Conservation (phyloP, 1,284 basidiomycete species). For the Marasmius sp. region DNA sequence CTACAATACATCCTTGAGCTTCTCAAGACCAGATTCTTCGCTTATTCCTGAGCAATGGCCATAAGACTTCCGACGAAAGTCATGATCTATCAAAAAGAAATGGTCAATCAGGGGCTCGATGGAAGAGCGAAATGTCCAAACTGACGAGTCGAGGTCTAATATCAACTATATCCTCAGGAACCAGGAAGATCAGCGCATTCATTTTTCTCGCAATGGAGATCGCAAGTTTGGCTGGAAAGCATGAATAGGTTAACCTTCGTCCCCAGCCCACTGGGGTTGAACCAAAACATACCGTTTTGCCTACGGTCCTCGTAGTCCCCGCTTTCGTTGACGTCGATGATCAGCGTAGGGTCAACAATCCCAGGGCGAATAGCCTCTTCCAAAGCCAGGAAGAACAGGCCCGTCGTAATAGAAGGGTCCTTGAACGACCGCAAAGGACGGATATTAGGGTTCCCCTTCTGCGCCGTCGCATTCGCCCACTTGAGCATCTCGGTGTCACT, state of each 20-base stretch:
- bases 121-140: constrained; percentile 13
- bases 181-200: constrained; percentile 95
- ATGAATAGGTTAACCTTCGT: background rate
- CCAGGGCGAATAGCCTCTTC: constrained; percentile 91
- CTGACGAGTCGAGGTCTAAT: constrained; percentile 80
- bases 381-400: constrained; percentile 92
- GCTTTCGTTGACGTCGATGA: constrained; percentile 61
- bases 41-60: constrained; percentile 44
- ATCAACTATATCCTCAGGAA: constrained; percentile 95
- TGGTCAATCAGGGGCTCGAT: background rate
- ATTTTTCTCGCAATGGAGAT: constrained; percentile 98
- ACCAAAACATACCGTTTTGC: constrained; percentile 78
- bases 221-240: constrained; percentile 79
- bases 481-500: constrained; percentile 92
- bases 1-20: background rate
- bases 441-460: constrained; percentile 67
- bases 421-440: constrained; percentile 88
- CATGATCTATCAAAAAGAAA: constrained; percentile 47
- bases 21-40: no score
- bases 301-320: constrained; percentile 88
- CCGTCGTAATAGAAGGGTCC: constrained; percentile 89
- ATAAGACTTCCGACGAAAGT: constrained; percentile 74
- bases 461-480: constrained; percentile 93
- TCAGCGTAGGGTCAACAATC: constrained; percentile 89
- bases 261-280: background rate